phyloP scores from a whole-genome alignment of 2,329 filamentous ascomycete genomes.

The Sphaerulina musiva region DNA sequence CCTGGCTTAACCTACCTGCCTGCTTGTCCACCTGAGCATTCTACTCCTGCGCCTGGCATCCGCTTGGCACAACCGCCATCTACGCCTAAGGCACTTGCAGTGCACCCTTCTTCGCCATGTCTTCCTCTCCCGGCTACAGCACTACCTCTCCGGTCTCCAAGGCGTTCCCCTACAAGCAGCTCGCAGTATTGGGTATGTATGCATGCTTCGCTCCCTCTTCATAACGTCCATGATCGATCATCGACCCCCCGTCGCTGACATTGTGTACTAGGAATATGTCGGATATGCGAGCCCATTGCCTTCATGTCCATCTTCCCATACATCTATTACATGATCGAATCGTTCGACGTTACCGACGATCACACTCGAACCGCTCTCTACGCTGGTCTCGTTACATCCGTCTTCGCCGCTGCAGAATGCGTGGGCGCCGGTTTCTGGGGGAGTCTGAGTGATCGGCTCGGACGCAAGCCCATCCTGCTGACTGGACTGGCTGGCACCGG shows the following conservation, averaged over 20 bases:
- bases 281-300: slow-evolving; percentile 96
- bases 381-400: slow-evolving; percentile 90
- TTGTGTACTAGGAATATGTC: slow-evolving; percentile 52
- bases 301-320: slow-evolving; percentile 99
- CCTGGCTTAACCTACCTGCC: no score
- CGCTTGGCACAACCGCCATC: slow-evolving; percentile 7
- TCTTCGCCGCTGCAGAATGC: slow-evolving; percentile 94
- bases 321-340: slow-evolving; percentile 94
- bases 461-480: slow-evolving; percentile 85
- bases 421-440: slow-evolving; percentile 90
- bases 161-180: slow-evolving; percentile 52
- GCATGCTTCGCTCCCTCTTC: not conserved
- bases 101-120: slow-evolving; percentile 15
- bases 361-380: slow-evolving; percentile 80
- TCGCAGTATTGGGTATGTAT: slow-evolving; percentile 49
- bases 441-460: slow-evolving; percentile 80
- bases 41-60: not conserved
- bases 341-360: slow-evolving; percentile 77
- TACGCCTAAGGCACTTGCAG: slow-evolving; percentile 1
- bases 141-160: slow-evolving; percentile 22
- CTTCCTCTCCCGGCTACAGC: slow-evolving; percentile 6
- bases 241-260: not conserved
- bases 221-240: not conserved
- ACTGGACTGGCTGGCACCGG: slow-evolving; percentile 87
- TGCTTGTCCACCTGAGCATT: no score